These are phyloP conservation scores for Cercophora newfieldiana DNA, from an alignment of 495 filamentous ascomycete genomes.

Conservation along the genomic window DNA sequence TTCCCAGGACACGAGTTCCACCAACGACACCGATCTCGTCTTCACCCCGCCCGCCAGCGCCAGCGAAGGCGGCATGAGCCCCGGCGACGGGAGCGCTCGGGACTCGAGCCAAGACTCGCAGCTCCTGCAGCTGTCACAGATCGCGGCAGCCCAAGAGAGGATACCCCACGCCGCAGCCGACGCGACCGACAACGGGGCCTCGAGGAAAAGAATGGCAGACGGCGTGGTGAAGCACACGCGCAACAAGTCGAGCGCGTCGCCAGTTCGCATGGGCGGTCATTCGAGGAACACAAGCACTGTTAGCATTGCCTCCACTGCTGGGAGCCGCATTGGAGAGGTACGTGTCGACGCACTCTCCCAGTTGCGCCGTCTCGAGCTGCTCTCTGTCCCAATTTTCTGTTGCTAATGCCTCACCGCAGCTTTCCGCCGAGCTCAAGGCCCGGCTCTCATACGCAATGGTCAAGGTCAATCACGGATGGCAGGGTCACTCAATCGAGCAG, in stretches of 20 bases:
- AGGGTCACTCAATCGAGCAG: slow-evolving; percentile 66
- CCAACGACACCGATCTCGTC: slow-evolving; percentile 44
- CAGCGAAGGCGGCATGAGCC: slow-evolving; percentile 46
- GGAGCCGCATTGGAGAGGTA: slow-evolving; percentile 76
- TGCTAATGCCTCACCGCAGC: slow-evolving; percentile 45
- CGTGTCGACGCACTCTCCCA: slow-evolving; percentile 22
- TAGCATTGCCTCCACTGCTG: slow-evolving; percentile 53
- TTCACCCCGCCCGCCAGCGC: slow-evolving; percentile 51
- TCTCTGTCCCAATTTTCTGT: neutral
- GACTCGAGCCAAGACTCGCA: slow-evolving; percentile 51
- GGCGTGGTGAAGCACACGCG: slow-evolving; percentile 58
- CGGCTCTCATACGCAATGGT: slow-evolving; percentile 86
- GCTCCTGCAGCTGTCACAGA: slow-evolving; percentile 53
- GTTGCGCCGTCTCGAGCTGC: neutral
- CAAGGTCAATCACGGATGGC: slow-evolving; percentile 85
- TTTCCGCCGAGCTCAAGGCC: slow-evolving; percentile 73
- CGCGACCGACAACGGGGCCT: slow-evolving; percentile 28
- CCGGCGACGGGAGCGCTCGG: slow-evolving; percentile 34
- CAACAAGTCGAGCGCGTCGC: slow-evolving; percentile 39
- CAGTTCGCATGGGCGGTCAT: slow-evolving; percentile 49
- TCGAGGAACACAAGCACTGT: slow-evolving; percentile 68
- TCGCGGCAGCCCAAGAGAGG: slow-evolving; percentile 52
- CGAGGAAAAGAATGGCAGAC: slow-evolving; percentile 64
- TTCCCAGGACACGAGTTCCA: slow-evolving; percentile 44
- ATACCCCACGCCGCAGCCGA: slow-evolving; percentile 37